Evolutionary conservation across 495 filamentous ascomycete species (phyloP), one percentile per base, ranked within the genome.

Genomic region (Penicillium turbatum): DNA sequence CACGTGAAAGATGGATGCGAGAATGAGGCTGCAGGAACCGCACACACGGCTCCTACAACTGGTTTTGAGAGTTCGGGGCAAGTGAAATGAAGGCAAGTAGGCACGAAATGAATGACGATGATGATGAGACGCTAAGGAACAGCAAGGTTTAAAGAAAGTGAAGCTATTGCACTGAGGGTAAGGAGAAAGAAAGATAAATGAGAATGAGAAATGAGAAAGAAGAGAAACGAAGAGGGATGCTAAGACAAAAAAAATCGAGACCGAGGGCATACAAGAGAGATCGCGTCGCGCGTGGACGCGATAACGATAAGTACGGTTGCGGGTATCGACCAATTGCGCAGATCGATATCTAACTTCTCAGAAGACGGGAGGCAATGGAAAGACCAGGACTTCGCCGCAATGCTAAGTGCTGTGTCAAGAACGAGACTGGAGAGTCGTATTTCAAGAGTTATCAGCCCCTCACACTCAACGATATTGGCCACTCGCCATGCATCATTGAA

Each of bases 401-500:
- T 60, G 57, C 13, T 34, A 32, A 50, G 17, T 21, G 35, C 27
- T 16, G 21, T 53, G 13, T 42, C 57, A 36, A 57, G 39, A 40
- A 29, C 30, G 29, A 38, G 26, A 0, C 8, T 46, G 9, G 3
- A 17, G 10, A 2, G 13, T 37, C 27, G 34, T 19, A 12, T 38
- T n/a, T 15, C 47, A 4, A 39, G 47, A 49, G 47, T 36, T 5
- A 11, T 17, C 21, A 16, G 44, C 7, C 19, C 32, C 8, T 12
- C 32, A 1, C 48, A 34, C 13, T 47, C 45, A 21, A 52, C 44
- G 34, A 48, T 45, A 13, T 40, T 51, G 21, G 26, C 30, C 11
- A 51, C 17, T n/a, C 72, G 78, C 47, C 51, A 76, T 61, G 77
- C 76, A 29, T 83, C 81, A n/a, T 68, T 80, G 44, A 81, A 73